These are phyloP conservation scores for Agrocybe pediades DNA, from an alignment of 768 basidiomycete species.

Conservation along the genomic window DNA sequence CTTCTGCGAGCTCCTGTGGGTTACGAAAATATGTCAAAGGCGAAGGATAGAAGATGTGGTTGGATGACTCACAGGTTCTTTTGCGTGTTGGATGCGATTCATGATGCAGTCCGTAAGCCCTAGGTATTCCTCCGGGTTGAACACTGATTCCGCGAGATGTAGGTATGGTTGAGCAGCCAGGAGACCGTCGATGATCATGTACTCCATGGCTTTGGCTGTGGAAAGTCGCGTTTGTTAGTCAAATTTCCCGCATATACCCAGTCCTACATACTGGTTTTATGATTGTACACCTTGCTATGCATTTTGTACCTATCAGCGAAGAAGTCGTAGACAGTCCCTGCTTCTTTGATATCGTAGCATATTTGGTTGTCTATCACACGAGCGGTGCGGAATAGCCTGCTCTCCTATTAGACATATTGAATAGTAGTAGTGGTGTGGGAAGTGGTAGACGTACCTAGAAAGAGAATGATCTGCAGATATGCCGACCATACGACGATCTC, in stretches of 20 bases:
- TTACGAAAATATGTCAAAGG: constrained; percentile 1
- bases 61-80: constrained; percentile 42
- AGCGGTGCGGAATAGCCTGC: constrained; percentile 61
- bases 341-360: constrained; percentile 81
- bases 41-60: not conserved
- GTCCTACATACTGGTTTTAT: constrained; percentile 42
- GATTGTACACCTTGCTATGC: constrained; percentile 78
- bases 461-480: constrained; percentile 54
- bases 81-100: constrained; percentile 54
- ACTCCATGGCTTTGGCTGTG: constrained; percentile 73
- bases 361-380: constrained; percentile 75
- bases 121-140: constrained; percentile 60
- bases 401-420: not conserved
- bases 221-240: not conserved
- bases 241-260: not conserved
- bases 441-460: constrained; percentile 23
- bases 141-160: constrained; percentile 57
- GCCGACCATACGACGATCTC: constrained; percentile 73
- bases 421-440: not conserved
- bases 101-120: constrained; percentile 70
- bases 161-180: constrained; percentile 64
- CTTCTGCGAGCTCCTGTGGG: constrained; percentile 57
- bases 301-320: constrained; percentile 73
- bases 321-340: constrained; percentile 70
- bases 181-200: constrained; percentile 80